A percentile compares a stretch with the other conserved stretches of the same genome.
Conservation (phyloP, 2,329 filamentous ascomycete species). For the Cladosporium sp. region DNA sequence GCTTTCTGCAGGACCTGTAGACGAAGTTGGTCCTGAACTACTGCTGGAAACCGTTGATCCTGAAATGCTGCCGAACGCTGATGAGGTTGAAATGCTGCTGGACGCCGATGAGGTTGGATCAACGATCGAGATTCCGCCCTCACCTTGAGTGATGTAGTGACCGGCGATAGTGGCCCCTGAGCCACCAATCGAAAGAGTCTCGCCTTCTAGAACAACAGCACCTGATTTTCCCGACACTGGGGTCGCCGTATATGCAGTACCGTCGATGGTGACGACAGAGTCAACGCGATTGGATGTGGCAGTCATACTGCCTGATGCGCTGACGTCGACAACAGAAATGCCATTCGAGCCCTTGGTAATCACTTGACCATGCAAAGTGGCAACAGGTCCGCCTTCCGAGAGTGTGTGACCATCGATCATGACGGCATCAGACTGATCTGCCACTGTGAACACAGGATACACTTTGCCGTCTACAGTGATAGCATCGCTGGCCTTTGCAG, state of each 20-base stretch:
- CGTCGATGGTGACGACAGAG: not conserved
- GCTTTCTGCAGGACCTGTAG: no score
- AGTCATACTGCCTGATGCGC: not conserved
- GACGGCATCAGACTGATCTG: not conserved
- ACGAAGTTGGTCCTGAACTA: no score
- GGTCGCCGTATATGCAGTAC: not conserved
- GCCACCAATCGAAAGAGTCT: not conserved
- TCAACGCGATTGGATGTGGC: not conserved
- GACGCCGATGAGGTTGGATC: not conserved
- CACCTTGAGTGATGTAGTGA: not conserved
- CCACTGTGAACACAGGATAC: not conserved
- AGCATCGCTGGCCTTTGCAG: not conserved
- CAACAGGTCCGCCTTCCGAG: not conserved
- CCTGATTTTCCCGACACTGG: not conserved
- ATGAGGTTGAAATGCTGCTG: no score
- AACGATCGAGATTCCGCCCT: not conserved
- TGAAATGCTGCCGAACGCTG: no score
- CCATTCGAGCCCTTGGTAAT: not conserved
- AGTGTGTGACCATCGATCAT: not conserved
- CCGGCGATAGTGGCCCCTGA: not conserved
- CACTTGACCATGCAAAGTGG: not conserved
- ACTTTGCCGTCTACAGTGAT: not conserved
- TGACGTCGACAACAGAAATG: not conserved
- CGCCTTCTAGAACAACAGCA: not conserved
- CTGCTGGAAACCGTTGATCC: no score